These are phyloP conservation scores for Rutstroemia sp. DNA, from an alignment of 2,329 filamentous ascomycete genomes.

Conservation along the genomic window DNA sequence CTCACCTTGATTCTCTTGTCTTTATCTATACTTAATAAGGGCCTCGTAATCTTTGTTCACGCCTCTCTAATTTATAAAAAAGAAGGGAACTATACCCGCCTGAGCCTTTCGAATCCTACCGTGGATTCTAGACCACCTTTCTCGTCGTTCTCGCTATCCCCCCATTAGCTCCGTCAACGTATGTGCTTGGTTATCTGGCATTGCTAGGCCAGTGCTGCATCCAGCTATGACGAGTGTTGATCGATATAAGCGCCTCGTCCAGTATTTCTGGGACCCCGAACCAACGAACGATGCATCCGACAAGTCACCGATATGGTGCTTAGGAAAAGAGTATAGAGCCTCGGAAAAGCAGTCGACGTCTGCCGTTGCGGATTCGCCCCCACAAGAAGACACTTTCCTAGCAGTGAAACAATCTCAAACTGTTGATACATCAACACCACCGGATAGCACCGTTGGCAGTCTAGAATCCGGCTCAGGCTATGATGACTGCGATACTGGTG, in stretches of 20 bases:
- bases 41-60: too few species aligned
- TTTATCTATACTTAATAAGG: too few species aligned
- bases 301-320: constrained; percentile 74
- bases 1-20: too few species aligned
- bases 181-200: background rate
- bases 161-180: background rate
- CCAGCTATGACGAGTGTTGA: constrained; percentile 56
- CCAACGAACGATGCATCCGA: constrained; percentile 68
- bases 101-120: background rate
- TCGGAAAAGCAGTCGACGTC: constrained; percentile 10
- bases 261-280: constrained; percentile 88
- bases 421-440: constrained; percentile 22
- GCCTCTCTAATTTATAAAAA: too few species aligned
- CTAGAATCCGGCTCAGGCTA: constrained; percentile 23
- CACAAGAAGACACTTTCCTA: constrained; percentile 10
- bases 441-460: constrained; percentile 27
- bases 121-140: background rate
- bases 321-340: constrained; percentile 52
- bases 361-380: constrained; percentile 10
- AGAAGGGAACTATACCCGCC: too few species aligned
- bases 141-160: background rate
- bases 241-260: constrained; percentile 74
- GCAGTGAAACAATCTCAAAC: constrained; percentile 4
- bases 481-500: constrained; percentile 18
- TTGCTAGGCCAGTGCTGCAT: background rate